These are phyloP conservation scores for Phytophthora pini DNA, from an alignment of 352 stramenopile species.

Conservation along the genomic window DNA sequence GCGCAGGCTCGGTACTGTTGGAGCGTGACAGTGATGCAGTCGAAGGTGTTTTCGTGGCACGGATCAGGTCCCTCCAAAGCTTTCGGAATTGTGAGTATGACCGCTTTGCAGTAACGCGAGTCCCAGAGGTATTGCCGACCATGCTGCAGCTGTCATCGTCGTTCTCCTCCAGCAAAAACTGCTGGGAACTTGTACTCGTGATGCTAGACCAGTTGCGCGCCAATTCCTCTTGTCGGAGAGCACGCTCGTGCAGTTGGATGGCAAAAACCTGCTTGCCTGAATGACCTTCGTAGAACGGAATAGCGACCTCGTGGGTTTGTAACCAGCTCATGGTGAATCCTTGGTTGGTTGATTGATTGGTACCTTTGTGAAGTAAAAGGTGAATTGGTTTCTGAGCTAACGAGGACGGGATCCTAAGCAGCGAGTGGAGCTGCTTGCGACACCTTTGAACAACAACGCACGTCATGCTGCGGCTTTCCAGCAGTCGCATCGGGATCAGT, in stretches of 20 bases:
- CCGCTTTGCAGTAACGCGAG: conserved; percentile 38
- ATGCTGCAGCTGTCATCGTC: conserved; percentile 22
- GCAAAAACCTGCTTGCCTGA: conserved; percentile 57
- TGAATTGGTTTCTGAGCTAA: conserved; percentile 35
- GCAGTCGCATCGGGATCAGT: conserved; percentile 15
- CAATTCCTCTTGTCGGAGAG: conserved; percentile 34
- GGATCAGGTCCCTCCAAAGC: conserved; percentile 59
- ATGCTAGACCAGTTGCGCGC: conserved; percentile 39
- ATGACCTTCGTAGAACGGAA: conserved; percentile 52
- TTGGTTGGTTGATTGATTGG: background rate
- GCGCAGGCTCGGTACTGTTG: conserved; percentile 9
- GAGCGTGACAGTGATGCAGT: conserved; percentile 25
- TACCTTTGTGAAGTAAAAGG: conserved; percentile 24
- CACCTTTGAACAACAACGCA: conserved; percentile 10
- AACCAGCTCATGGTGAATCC: conserved; percentile 58
- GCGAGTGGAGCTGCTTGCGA: background rate
- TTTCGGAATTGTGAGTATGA: conserved; percentile 72
- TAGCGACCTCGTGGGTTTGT: conserved; percentile 51
- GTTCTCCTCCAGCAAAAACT: conserved; percentile 27
- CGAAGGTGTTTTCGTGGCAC: conserved; percentile 47
- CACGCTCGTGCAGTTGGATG: conserved; percentile 45
- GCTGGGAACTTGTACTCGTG: conserved; percentile 33
- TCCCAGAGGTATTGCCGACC: conserved; percentile 10
- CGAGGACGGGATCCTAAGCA: conserved; percentile 1
- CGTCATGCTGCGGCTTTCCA: conserved; percentile 29